Conservation (phyloP, 31 red algal genomes). For the Asparagopsis taxiformis region DNA sequence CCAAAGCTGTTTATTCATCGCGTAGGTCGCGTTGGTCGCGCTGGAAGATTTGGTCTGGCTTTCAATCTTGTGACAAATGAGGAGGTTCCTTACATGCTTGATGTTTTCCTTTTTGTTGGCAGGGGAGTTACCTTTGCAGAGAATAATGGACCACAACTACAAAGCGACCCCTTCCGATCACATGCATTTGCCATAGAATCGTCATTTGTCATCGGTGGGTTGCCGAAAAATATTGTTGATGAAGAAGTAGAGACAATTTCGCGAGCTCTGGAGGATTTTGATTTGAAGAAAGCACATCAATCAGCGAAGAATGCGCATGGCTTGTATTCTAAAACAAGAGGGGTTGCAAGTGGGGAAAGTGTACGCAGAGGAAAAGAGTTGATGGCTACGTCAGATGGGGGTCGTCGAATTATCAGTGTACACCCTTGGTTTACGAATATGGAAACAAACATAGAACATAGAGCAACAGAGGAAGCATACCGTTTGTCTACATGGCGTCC, state of each 20-base stretch:
- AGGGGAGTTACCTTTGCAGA: conserved; percentile 37
- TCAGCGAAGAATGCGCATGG: conserved; percentile 78
- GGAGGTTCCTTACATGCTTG: conserved; percentile 91
- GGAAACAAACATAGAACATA: conserved; percentile 22
- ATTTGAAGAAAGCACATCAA: conserved; percentile 50
- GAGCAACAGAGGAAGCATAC: conserved; percentile 38
- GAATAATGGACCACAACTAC: neutral
- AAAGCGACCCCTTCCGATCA: conserved; percentile 1
- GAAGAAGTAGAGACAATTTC: conserved; percentile 68
- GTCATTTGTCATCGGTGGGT: conserved; percentile 53
- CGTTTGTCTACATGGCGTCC: conserved; percentile 57
- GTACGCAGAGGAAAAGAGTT: conserved; percentile 69
- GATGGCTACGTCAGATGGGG: conserved; percentile 7
- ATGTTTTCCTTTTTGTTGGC: conserved; percentile 81
- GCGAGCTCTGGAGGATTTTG: conserved; percentile 25
- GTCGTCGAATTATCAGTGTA: conserved; percentile 24
- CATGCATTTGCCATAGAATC: conserved; percentile 52
- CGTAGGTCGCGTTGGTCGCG: conserved; percentile 80
- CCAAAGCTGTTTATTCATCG: conserved; percentile 98
- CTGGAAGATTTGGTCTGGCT: conserved; percentile 75
- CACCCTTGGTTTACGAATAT: conserved; percentile 80
- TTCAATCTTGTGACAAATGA: conserved; percentile 80
- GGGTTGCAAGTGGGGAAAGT: conserved; percentile 69
- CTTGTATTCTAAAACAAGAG: conserved; percentile 84
- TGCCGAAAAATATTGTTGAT: conserved; percentile 69